phyloP scores from a whole-genome alignment of 2,329 filamentous ascomycete species.

The Trichoderma sp. region DNA sequence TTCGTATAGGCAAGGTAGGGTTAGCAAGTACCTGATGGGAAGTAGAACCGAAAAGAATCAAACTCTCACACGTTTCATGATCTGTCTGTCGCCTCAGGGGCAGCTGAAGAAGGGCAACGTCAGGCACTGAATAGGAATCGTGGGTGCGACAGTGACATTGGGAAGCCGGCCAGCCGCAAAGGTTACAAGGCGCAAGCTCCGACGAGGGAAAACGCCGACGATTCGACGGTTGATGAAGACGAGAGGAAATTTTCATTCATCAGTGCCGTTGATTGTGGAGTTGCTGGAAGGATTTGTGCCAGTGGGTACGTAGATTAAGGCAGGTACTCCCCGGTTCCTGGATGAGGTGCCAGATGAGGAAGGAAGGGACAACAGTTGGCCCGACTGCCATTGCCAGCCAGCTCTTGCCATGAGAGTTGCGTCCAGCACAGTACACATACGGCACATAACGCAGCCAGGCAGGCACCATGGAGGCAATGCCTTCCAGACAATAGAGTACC shows the following conservation, averaged over 20 bases:
- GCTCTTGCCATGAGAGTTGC: background rate
- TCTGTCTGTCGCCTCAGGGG: slow-evolving; percentile 5
- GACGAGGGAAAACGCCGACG: background rate
- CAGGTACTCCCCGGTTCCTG: background rate
- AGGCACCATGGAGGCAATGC: too few relatives aligned
- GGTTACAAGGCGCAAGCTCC: background rate
- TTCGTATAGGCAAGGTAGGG: background rate
- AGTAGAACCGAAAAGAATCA: too few relatives aligned
- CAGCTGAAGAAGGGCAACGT: background rate
- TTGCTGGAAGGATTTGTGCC: background rate
- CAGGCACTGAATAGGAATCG: background rate
- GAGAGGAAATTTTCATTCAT: background rate
- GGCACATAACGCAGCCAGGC: too few relatives aligned
- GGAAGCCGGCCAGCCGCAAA: background rate
- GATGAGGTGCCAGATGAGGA: background rate
- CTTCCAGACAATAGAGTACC: too few relatives aligned
- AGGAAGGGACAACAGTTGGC: slow-evolving; percentile 11
- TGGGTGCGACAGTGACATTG: background rate
- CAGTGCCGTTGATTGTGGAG: slow-evolving; percentile 1
- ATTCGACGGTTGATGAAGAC: background rate
- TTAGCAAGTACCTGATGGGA: background rate
- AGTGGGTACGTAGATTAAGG: background rate
- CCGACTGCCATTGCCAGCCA: background rate
- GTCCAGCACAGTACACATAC: background rate
- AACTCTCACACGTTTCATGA: background rate